These are phyloP conservation scores for Myriosclerotinia curreyana DNA, from an alignment of 2,329 filamentous ascomycete genomes.

Conservation along the genomic window DNA sequence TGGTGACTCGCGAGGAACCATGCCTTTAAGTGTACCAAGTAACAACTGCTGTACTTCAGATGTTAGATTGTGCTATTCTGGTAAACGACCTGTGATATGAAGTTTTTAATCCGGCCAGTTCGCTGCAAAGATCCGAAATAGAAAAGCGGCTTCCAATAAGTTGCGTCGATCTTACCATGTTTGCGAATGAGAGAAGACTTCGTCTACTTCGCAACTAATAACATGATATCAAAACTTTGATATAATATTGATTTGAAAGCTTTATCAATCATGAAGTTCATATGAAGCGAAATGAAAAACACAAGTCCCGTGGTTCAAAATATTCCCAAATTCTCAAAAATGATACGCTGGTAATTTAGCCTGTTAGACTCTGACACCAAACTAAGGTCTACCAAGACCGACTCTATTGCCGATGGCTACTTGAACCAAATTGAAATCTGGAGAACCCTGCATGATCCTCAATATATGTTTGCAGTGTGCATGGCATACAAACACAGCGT, in stretches of 20 bases:
- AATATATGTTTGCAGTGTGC: not conserved
- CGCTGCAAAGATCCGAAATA: not conserved
- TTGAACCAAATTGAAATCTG: constrained; percentile 1
- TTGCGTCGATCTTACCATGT: not conserved
- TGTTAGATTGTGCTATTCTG: not conserved
- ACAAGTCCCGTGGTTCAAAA: not conserved
- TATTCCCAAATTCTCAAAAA: not conserved
- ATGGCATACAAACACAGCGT: not conserved
- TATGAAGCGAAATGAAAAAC: not conserved
- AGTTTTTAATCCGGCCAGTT: not conserved
- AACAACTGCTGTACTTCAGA: not conserved
- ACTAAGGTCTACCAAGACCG: not conserved
- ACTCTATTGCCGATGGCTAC: not conserved
- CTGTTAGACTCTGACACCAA: not conserved
- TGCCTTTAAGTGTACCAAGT: not conserved
- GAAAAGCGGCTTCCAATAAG: not conserved
- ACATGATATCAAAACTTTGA: constrained; percentile 9
- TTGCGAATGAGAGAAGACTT: constrained; percentile 7
- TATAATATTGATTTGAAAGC: not conserved
- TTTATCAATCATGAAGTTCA: not conserved
- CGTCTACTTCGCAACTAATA: not conserved
- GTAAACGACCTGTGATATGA: not conserved
- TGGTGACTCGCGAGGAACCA: not conserved
- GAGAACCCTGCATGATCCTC: constrained; percentile 3
- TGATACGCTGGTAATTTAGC: constrained; percentile 9